phyloP scores from a whole-genome alignment of 192 early-diverging fungal genomes.

The Coemansia sp. region DNA sequence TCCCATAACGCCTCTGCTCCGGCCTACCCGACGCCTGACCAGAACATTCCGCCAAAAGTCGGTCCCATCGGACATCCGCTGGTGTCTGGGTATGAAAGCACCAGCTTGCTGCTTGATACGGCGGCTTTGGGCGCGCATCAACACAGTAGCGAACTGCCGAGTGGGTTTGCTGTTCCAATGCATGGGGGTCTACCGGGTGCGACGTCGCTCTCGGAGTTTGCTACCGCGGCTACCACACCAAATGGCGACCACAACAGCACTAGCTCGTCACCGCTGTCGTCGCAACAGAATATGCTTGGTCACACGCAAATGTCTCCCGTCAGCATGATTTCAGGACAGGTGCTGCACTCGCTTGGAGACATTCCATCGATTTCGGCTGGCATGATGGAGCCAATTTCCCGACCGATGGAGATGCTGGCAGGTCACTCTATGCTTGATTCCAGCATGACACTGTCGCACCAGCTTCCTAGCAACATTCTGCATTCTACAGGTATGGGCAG shows the following conservation, averaged over 20 bases:
- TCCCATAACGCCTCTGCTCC: slow-evolving; percentile 5
- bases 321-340: slow-evolving; percentile 7
- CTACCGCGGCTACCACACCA: slow-evolving; percentile 15
- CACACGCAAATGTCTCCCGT: slow-evolving; percentile 14
- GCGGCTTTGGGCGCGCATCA: slow-evolving; percentile 4
- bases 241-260: slow-evolving; percentile 11
- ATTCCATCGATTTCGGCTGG: slow-evolving; percentile 9
- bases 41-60: slow-evolving; percentile 24
- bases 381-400: slow-evolving; percentile 15
- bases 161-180: slow-evolving; percentile 2
- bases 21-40: slow-evolving; percentile 22
- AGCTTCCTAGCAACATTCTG: slow-evolving; percentile 14
- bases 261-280: slow-evolving; percentile 27
- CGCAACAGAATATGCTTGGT: slow-evolving; percentile 9
- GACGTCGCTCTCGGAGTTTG: slow-evolving; percentile 17
- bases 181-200: slow-evolving; percentile 8
- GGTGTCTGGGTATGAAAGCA: slow-evolving; percentile 8
- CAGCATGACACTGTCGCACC: slow-evolving; percentile 15
- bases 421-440: not conserved
- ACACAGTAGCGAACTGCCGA: not conserved
- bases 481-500: slow-evolving; percentile 8
- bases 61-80: slow-evolving; percentile 23
- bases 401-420: slow-evolving; percentile 9
- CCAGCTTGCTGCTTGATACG: slow-evolving; percentile 14
- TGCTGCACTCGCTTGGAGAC: slow-evolving; percentile 7